These are phyloP conservation scores for Aspergillus avenaceus DNA, from an alignment of 495 filamentous ascomycete species.

Conservation along the genomic window DNA sequence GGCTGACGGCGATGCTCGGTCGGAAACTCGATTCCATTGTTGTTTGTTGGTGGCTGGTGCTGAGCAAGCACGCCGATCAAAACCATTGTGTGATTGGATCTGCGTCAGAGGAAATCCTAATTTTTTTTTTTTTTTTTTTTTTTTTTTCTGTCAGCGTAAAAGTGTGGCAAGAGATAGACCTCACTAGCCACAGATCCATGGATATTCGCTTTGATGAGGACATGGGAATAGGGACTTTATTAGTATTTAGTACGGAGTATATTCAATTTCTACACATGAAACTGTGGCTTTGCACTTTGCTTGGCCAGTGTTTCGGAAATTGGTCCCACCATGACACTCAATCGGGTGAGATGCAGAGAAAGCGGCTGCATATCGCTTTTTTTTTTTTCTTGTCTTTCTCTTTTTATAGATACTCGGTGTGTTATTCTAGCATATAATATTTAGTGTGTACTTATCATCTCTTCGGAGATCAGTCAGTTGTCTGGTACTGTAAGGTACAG, in stretches of 20 bases:
- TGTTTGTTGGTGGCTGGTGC: not conserved
- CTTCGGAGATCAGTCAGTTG: no score
- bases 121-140: no score
- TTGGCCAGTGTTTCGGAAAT: not conserved
- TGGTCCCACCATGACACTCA: not conserved
- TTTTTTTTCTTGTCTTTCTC: no score
- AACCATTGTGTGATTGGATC: not conserved
- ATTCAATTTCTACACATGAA: not conserved
- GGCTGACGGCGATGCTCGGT: not conserved
- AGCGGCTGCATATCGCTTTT: not conserved
- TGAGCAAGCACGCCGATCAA: not conserved
- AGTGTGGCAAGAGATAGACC: no score
- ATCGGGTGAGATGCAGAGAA: not conserved
- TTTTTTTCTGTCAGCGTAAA: no score
- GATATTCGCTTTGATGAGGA: not conserved
- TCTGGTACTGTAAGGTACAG: not conserved
- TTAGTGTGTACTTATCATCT: no score
- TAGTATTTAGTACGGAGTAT: not conserved
- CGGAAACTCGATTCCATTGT: not conserved
- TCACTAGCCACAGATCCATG: not conserved
- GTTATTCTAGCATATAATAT: no score
- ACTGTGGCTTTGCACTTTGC: not conserved
- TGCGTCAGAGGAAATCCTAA: no score
- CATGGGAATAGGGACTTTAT: no score
- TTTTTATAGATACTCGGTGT: no score